Evolutionary conservation across 1,284 basidiomycete genomes (phyloP).

Genomic region (Pisolithus thermaeus): DNA sequence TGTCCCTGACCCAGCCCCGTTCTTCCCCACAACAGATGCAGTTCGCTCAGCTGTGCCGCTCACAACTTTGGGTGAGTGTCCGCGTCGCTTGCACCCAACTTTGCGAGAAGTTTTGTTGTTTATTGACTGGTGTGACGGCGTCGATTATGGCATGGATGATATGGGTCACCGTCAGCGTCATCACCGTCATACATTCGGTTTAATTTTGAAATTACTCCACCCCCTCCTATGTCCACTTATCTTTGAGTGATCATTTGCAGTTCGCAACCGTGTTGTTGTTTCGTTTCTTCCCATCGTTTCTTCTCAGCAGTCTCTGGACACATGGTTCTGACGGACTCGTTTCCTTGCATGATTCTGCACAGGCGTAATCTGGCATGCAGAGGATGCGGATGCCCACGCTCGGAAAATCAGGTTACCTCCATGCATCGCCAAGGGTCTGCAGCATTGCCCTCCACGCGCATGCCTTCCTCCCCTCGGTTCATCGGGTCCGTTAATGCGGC

Average conservation of each 20-base stretch:
- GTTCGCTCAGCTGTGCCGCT: conserved; percentile 53
- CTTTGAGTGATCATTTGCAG: conserved; percentile 10
- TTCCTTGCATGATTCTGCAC: conserved; percentile 40
- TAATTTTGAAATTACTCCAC: conserved; percentile 20
- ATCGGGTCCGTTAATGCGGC: conserved; percentile 15
- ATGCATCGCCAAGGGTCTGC: conserved; percentile 23
- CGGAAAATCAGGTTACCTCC: conserved; percentile 29
- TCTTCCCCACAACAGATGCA: conserved; percentile 41
- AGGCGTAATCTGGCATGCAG: conserved; percentile 72
- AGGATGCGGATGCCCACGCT: conserved; percentile 61
- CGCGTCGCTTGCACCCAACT: conserved; percentile 3
- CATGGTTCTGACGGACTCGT: conserved; percentile 38
- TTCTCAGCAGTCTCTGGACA: conserved; percentile 19
- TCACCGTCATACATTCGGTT: conserved; percentile 15
- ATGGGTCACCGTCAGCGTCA: conserved; percentile 1
- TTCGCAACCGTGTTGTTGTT: conserved; percentile 1
- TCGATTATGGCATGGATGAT: not conserved
- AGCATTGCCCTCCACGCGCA: conserved; percentile 28
- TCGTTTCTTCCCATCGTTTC: not conserved
- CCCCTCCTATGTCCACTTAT: conserved; percentile 8
- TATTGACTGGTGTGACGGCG: not conserved
- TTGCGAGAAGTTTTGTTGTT: not conserved
- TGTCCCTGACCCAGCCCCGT: conserved; percentile 11
- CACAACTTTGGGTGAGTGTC: conserved; percentile 69
- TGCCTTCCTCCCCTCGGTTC: conserved; percentile 40